Base-by-base conservation (phyloP, 2,329 filamentous ascomycete species). In the Fusarium phyllophilum region DNA sequence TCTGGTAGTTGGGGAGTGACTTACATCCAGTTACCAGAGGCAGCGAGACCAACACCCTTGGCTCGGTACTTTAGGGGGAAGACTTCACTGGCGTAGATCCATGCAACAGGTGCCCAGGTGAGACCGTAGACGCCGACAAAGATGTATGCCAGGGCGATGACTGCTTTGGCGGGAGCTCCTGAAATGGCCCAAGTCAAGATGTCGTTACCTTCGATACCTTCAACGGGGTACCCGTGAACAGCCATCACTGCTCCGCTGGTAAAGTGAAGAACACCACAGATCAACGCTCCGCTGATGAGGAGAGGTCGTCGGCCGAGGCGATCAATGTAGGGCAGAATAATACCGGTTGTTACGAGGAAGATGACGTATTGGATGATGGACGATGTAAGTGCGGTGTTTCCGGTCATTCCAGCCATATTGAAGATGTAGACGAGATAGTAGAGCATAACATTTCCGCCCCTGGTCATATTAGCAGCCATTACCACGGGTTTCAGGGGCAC, bases 401-500 rank as follows among this genome's bases (percentile, higher is more conserved):
- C 79, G n/a, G 66, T 78, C 78, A 90, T 85, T 46, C 85, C 85
- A 14, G 89, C 89, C 89, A 91, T 90, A 51, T 86, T 83, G 75
- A 91, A 91, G 68, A 91, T 87, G 70, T 90, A 91, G 0, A 90
- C 86, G 17, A 91, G 87, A 68, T 91, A 91, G 77, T 90, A 89
- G 63, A 88, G 84, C 74, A 87, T 86, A 4, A 88, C 84, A 39
- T 89, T 89, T 10, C 86, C 87, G 2, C 87, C 87, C 24, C 77
- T 78, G 17, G 1, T 11, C 3, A 14, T 0, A 41, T 78, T 45
- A 78, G 74, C 9, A 57, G 12, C 17, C 12, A 5, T 31, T 11
- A 1, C 0, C 8, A 15, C 1, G 0, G 1, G 15, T 1, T 12
- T 8, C 31, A 7, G 24, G 29, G 14, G 3, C 2, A 38, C 11